Percentiles rank a stretch among this genome's conserved stretches.
phyloP scores from a whole-genome alignment of 257 asterid genomes.

The Ocimum tenuiflorum region DNA sequence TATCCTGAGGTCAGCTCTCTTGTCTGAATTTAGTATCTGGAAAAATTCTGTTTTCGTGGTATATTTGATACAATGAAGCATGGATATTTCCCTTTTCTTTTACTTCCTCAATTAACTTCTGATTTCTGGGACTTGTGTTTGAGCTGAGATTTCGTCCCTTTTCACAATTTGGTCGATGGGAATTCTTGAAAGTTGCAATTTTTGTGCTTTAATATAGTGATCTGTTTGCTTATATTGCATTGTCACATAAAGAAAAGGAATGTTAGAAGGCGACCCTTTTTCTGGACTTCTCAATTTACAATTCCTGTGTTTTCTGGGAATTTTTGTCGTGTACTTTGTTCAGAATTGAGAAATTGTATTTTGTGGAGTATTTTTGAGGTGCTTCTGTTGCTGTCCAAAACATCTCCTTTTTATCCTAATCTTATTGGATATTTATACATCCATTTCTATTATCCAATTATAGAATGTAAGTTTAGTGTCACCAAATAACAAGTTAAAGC shows the following conservation, averaged over 20 bases:
- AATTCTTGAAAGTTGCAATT: not conserved
- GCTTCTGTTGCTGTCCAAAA: not conserved
- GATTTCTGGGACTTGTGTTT: not conserved
- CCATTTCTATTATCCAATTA: not conserved
- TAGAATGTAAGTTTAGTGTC: not conserved
- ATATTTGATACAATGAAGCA: not conserved
- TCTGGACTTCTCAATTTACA: not conserved
- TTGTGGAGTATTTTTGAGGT: not conserved
- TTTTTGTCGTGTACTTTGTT: not conserved
- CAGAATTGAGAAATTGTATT: not conserved
- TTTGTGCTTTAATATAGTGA: not conserved
- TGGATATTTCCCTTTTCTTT: not conserved
- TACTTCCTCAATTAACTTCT: not conserved
- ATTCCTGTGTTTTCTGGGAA: not conserved
- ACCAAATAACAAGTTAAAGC: not conserved
- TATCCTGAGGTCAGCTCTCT: not conserved
- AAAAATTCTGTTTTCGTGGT: not conserved
- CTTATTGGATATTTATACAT: not conserved
- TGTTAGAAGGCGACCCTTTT: not conserved
- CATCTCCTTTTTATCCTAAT: not conserved
- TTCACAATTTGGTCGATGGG: slow-evolving; percentile 4
- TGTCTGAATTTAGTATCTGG: not conserved
- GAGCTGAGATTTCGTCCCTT: not conserved
- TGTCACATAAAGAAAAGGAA: not conserved
- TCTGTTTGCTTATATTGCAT: not conserved